Conservation (phyloP, 1,139 yeast genomes). For the Kodamaea anthophila region DNA sequence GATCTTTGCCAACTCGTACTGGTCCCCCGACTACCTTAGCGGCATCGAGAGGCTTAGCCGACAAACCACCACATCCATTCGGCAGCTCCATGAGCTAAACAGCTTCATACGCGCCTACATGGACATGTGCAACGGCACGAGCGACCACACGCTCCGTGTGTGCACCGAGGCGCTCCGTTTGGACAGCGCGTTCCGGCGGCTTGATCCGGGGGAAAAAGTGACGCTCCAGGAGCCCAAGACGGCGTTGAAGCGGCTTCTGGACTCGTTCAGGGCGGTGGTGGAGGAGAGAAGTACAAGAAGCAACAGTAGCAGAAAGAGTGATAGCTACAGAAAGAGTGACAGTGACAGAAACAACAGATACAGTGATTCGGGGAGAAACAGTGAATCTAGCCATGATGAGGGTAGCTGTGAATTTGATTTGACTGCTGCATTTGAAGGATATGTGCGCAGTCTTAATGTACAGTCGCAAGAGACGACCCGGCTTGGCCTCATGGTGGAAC, state of each 20-base stretch:
- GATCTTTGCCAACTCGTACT: constrained; percentile 29
- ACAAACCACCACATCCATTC: constrained; percentile 30
- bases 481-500: constrained; percentile 33
- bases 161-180: constrained; percentile 20
- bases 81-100: constrained; percentile 39
- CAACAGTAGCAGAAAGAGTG: background rate
- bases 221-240: constrained; percentile 5
- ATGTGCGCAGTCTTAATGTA: constrained; percentile 11
- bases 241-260: constrained; percentile 11
- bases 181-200: constrained; percentile 19
- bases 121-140: constrained; percentile 33
- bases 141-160: constrained; percentile 27
- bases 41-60: constrained; percentile 29
- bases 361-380: background rate
- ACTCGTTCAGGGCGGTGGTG: constrained; percentile 10
- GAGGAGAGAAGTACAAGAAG: background rate
- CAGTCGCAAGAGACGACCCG: constrained; percentile 23
- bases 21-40: constrained; percentile 40
- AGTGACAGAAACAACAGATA: background rate
- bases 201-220: constrained; percentile 5
- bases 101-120: constrained; percentile 34
- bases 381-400: background rate
- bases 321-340: background rate
- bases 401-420: constrained; percentile 1
- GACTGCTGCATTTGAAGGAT: constrained; percentile 11